phyloP scores from a whole-genome alignment of 495 filamentous ascomycete genomes.

The Hypoxylon intermedium region DNA sequence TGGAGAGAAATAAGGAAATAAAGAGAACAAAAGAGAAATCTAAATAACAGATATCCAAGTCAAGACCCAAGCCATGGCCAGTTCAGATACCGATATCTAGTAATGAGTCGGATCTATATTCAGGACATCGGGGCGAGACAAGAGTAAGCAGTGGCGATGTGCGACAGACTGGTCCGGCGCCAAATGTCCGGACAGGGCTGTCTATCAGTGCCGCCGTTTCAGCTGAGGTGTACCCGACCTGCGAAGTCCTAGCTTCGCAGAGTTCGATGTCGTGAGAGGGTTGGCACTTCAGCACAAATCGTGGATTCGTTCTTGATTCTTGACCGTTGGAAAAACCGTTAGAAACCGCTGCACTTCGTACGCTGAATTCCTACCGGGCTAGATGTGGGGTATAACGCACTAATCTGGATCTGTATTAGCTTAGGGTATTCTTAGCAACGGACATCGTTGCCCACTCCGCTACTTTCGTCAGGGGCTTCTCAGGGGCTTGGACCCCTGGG shows the following conservation, averaged over 20 bases:
- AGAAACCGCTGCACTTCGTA: too few relatives aligned
- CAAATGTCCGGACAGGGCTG: slow-evolving; percentile 1
- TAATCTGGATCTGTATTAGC: slow-evolving; percentile 1
- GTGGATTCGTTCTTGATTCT: background rate
- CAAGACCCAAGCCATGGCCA: slow-evolving; percentile 22
- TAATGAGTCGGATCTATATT: background rate
- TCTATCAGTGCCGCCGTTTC: background rate
- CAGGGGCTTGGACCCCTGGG: too few relatives aligned
- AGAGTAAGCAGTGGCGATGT: slow-evolving; percentile 14
- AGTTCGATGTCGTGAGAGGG: background rate
- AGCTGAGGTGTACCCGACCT: background rate
- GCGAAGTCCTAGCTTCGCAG: background rate
- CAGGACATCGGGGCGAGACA: slow-evolving; percentile 5
- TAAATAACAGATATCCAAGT: background rate
- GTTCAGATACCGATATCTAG: slow-evolving; percentile 12
- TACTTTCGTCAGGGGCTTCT: too few relatives aligned
- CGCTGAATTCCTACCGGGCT: background rate
- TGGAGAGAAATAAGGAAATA: background rate
- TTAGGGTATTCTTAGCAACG: background rate
- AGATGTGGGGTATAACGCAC: slow-evolving; percentile 22
- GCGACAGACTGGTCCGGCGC: background rate
- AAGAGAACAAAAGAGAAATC: slow-evolving; percentile 6
- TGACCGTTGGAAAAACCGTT: background rate
- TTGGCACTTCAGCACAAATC: background rate
- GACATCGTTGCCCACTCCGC: too few relatives aligned